Evolutionary conservation across 208 protist genomes (phyloP).

Genomic region (Sergeia podlipaevii): DNA sequence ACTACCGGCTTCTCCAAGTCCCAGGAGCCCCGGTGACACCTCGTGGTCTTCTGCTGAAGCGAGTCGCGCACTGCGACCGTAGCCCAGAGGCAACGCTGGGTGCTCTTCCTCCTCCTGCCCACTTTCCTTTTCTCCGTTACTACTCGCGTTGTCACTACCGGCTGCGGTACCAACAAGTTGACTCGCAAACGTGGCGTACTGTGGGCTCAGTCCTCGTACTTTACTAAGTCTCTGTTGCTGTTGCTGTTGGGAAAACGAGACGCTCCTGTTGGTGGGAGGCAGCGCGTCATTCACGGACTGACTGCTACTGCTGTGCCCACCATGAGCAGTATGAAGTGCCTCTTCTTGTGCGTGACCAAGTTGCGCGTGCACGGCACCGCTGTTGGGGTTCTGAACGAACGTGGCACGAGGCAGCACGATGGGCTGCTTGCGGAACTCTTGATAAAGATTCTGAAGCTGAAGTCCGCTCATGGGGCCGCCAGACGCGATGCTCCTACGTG

Average conservation of each 20-base stretch:
- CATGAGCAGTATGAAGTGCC: not conserved
- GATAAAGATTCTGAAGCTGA: constrained; percentile 55
- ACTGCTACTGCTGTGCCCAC: not conserved
- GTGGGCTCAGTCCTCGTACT: constrained; percentile 4
- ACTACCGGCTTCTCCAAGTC: too few species aligned
- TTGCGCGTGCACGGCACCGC: constrained; percentile 37
- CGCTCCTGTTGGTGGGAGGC: not conserved
- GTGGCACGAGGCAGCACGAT: constrained; percentile 51
- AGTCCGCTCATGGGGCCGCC: constrained; percentile 6
- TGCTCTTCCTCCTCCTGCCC: not conserved
- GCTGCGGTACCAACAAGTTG: constrained; percentile 7
- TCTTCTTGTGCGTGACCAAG: constrained; percentile 14
- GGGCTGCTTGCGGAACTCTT: constrained; percentile 63
- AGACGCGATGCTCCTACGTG: not conserved
- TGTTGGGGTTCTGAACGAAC: constrained; percentile 49
- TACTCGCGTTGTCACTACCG: not conserved
- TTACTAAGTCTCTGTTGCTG: not conserved
- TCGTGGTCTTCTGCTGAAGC: too few species aligned
- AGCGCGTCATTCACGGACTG: not conserved
- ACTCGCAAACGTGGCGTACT: constrained; percentile 14
- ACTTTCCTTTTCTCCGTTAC: not conserved
- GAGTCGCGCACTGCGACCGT: constrained; percentile 48
- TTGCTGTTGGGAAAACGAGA: not conserved
- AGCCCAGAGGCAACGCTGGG: constrained; percentile 25
- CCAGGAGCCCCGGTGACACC: too few species aligned